phyloP scores from a whole-genome alignment of 2,329 filamentous ascomycete species.

The Aspergillus puulaauensis region DNA sequence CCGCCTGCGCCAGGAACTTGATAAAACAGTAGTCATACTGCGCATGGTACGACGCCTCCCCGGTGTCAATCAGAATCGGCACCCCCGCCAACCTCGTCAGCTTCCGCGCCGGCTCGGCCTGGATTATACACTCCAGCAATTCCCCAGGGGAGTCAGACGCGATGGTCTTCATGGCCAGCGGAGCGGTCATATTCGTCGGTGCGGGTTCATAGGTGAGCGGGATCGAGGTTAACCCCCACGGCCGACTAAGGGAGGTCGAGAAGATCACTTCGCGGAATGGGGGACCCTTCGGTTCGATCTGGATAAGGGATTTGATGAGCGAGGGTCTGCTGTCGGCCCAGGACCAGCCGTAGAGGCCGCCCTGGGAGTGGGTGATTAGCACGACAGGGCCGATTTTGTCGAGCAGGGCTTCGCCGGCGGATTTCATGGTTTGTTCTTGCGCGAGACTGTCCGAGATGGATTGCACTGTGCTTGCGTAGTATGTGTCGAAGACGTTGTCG shows the following conservation, averaged over 20 bases:
- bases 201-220: slow-evolving; percentile 16
- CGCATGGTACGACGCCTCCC: slow-evolving; percentile 55
- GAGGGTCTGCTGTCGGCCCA: slow-evolving; percentile 50
- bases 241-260: slow-evolving; percentile 9
- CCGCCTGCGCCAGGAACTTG: slow-evolving; percentile 54
- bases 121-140: slow-evolving; percentile 35
- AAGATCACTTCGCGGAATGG: slow-evolving; percentile 27
- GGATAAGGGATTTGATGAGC: slow-evolving; percentile 50
- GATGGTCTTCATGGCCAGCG: slow-evolving; percentile 15
- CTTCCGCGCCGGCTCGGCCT: slow-evolving; percentile 40
- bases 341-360: slow-evolving; percentile 43
- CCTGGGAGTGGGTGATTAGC: slow-evolving; percentile 53
- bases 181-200: slow-evolving; percentile 10
- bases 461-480: slow-evolving; percentile 22
- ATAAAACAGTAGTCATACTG: slow-evolving; percentile 58
- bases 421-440: slow-evolving; percentile 19
- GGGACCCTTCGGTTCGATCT: slow-evolving; percentile 55
- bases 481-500: slow-evolving; percentile 29
- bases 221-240: slow-evolving; percentile 23
- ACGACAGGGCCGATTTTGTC: slow-evolving; percentile 24
- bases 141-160: slow-evolving; percentile 15
- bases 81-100: slow-evolving; percentile 51
- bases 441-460: slow-evolving; percentile 15
- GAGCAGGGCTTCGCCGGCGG: slow-evolving; percentile 22
- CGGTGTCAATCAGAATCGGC: slow-evolving; percentile 52